phyloP scores from a whole-genome alignment of 2,329 filamentous ascomycete genomes.

The Didymella exigua region DNA sequence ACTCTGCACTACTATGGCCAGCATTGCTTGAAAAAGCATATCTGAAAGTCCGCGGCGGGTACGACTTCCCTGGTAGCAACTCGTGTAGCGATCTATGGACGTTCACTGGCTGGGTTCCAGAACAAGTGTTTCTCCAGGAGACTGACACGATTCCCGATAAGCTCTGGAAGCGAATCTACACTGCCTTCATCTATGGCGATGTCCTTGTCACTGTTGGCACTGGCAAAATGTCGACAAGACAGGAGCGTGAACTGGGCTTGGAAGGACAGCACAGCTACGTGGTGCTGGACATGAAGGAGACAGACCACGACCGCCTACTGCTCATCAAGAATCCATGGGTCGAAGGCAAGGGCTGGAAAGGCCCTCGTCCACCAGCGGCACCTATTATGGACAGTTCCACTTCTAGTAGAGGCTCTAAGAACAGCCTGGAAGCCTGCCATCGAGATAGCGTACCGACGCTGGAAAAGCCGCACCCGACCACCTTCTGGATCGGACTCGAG shows the following conservation, averaged over 20 bases:
- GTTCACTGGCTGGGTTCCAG: slow-evolving; percentile 93
- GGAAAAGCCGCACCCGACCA: slow-evolving; percentile 64
- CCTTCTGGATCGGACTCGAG: slow-evolving; percentile 91
- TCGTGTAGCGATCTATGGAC: slow-evolving; percentile 94
- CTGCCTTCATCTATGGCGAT: slow-evolving; percentile 76
- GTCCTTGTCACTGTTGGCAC: slow-evolving; percentile 91
- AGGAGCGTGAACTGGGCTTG: slow-evolving; percentile 81
- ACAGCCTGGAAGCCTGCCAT: slow-evolving; percentile 29
- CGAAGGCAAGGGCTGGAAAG: slow-evolving; percentile 76
- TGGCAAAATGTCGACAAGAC: slow-evolving; percentile 74
- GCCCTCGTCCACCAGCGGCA: slow-evolving; percentile 42
- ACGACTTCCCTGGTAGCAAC: slow-evolving; percentile 97
- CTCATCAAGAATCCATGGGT: slow-evolving; percentile 97
- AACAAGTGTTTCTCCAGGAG: slow-evolving; percentile 88
- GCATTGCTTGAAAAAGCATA: slow-evolving; percentile 96
- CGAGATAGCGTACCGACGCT: slow-evolving; percentile 37
- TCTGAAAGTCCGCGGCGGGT: slow-evolving; percentile 90
- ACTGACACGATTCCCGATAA: slow-evolving; percentile 77
- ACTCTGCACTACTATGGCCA: slow-evolving; percentile 85
- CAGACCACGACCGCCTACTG: slow-evolving; percentile 67
- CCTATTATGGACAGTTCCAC: slow-evolving; percentile 25
- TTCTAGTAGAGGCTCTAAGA: slow-evolving; percentile 20
- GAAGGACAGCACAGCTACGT: slow-evolving; percentile 94
- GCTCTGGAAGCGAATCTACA: slow-evolving; percentile 78
- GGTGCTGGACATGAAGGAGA: slow-evolving; percentile 77